Base-by-base conservation (phyloP, 2,329 filamentous ascomycete species). In the Colletotrichum orchidophilum region DNA sequence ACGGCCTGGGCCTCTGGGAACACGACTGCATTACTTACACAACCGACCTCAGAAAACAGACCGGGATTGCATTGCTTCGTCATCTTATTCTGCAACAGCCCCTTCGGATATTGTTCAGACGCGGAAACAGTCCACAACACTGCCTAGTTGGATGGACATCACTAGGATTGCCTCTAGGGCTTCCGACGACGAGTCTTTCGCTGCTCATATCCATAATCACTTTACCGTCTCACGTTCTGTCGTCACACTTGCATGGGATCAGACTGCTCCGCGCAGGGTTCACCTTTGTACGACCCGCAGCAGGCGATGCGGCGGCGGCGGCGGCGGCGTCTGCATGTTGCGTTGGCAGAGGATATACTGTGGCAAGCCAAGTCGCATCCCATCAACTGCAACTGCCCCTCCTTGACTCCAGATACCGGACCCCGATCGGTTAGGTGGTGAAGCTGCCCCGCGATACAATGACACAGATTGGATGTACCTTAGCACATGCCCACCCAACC, bases 271-370 rank as follows among this genome's bases (percentile, higher is more conserved):
- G 64, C 68, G 69, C 72, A 74, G 53, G 46, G 58, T 68, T 57
- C 63, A 58, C 31, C 53, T 59, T 13, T 49, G 59, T 52, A 59
- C 46, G 69, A 69, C 61, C 71, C 70, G 71, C 72, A 73, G 63
- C 60, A 63, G 67, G 60, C 61, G 67, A 69, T 57, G 66, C 63
- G 31, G 60, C 63, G 31, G 60, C 65, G 49, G 27, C 65, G 49
- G 27, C 55, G 63, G 24, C 63, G 50, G 35, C 63, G 65, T 54
- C 73, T 74, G 73, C 73, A 73, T 69, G 72, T 62, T 74, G 71
- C 63, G 73, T 63, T 74, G 73, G 73, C 73, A 74, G 66, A 35
- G 58, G 42, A 50, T 35, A 52, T 57, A n/a, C 46, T 60, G 64
- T 66, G 68, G 68, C 71, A 61, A 72, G 60, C 42, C 52, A 52